These are phyloP conservation scores for Eutrema heterophyllum DNA, from an alignment of 345 rosid genomes.

Conservation along the genomic window DNA sequence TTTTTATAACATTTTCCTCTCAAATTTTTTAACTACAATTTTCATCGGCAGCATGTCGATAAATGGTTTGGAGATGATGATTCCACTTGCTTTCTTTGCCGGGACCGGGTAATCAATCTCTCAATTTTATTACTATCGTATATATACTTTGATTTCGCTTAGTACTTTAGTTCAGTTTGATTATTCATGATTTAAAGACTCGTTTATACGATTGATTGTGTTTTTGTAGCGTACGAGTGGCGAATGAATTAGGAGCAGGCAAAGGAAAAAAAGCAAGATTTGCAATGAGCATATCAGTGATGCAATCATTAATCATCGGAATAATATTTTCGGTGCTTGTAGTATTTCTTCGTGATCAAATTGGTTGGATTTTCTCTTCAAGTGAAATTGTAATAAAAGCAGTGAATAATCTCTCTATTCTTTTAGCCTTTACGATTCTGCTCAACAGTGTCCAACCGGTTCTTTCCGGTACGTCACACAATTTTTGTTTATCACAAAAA, in stretches of 20 bases:
- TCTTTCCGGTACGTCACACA: neutral
- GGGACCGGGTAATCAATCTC: too few relatives aligned
- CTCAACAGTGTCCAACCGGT: slow-evolving; percentile 18
- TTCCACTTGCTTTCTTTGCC: too few relatives aligned
- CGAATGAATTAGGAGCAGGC: slow-evolving; percentile 25
- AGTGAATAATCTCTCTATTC: slow-evolving; percentile 8
- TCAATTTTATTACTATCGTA: too few relatives aligned
- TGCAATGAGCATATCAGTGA: slow-evolving; percentile 7
- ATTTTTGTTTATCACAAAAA: neutral
- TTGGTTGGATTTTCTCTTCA: slow-evolving; percentile 5
- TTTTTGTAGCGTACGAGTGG: slow-evolving; percentile 60
- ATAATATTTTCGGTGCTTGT: neutral
- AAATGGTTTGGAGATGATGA: too few relatives aligned
- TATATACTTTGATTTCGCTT: too few relatives aligned
- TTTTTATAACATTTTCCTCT: too few relatives aligned
- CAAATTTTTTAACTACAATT: too few relatives aligned
- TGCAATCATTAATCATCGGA: neutral
- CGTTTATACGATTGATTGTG: too few relatives aligned
- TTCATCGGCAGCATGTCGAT: too few relatives aligned
- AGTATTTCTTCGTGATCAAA: slow-evolving; percentile 24
- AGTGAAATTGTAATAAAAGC: slow-evolving; percentile 2
- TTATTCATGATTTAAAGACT: neutral
- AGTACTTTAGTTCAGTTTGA: too few relatives aligned
- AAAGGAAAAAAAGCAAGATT: neutral
- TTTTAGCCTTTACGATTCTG: neutral